phyloP scores from a whole-genome alignment of 148 eudicot species.

The Cornus florida region DNA sequence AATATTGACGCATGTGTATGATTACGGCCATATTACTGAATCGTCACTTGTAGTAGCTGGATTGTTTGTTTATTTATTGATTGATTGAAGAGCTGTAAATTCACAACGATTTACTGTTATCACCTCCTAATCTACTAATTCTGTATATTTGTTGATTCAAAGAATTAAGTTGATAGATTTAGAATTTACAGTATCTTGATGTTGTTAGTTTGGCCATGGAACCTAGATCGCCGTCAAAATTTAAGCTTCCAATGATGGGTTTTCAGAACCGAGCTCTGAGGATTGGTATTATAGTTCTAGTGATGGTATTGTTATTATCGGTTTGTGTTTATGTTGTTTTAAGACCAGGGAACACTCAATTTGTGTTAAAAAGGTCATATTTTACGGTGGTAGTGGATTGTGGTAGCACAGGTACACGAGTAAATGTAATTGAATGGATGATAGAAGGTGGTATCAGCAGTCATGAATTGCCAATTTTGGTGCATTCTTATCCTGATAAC shows the following conservation, averaged over 20 bases:
- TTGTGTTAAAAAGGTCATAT: slow-evolving; percentile 25
- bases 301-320: slow-evolving; percentile 29
- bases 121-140: neutral
- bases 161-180: neutral
- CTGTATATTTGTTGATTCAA: neutral
- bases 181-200: neutral
- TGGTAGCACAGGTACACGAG: slow-evolving; percentile 89
- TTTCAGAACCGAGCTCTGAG: slow-evolving; percentile 21
- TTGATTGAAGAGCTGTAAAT: neutral
- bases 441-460: slow-evolving; percentile 13
- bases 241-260: slow-evolving; percentile 29
- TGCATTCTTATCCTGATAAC: slow-evolving; percentile 60
- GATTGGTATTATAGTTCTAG: slow-evolving; percentile 25
- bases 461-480: slow-evolving; percentile 44
- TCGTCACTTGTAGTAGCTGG: neutral
- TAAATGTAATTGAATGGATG: slow-evolving; percentile 65
- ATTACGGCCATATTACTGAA: neutral
- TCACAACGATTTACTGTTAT: neutral
- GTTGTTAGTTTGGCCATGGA: slow-evolving; percentile 40
- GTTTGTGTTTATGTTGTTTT: slow-evolving; percentile 26
- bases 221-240: slow-evolving; percentile 60
- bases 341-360: slow-evolving; percentile 7
- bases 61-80: neutral
- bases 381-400: slow-evolving; percentile 87
- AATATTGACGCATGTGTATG: neutral